Evolutionary conservation across 225 moss, liverwort and hornwort species (phyloP), one percentile per base, ranked within the genome.

Genomic region (Polytrichum formosum): DNA sequence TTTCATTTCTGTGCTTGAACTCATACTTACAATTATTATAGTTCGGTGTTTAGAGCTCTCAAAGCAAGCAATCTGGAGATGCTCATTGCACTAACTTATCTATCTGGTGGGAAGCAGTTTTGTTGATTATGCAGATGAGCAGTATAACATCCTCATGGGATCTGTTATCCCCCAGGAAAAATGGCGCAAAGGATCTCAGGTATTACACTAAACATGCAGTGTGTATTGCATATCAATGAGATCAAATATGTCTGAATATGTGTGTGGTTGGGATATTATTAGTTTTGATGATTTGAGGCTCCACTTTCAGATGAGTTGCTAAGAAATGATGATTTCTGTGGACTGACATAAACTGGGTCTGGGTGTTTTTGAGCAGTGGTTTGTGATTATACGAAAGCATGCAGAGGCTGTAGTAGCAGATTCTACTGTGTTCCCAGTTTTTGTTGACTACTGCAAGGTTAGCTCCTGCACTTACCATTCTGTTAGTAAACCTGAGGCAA

Each of bases 111-210:
- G 53, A 29, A 73, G 63, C 88, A 98, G 97, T 77, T 98, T 98
- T 75, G 75, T 83, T 77, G 92, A 98, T 72, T 66, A 79, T 65
- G 70, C 82, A 68, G 78, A 80, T 75, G 77, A 83, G 55, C 96
- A 91, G 64, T 94, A 94, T 55, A 91, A 94, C 69, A 69, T 75
- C 56, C 81, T 81, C 54, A 94, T 98, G 97, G 88, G 80, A 1
- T 88, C 91, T 53, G 73, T 84, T 26, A 87, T 98, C 67, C 65
- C 65, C 56, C 61, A 70, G 58, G 88, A 83, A 55, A 87, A 76
- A 55, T 94, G 97, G 97, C 92, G 97, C 79, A 98, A 98, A 81
- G 94, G 94, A 80, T 98, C 97, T 73, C 94, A 98, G 94, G 97
- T 92, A 74, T 73, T 73, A 0, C n/a, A n/a, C 0, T 6, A 58